phyloP scores from a whole-genome alignment of 305 asterid genomes.

The Coffea humblotiana region DNA sequence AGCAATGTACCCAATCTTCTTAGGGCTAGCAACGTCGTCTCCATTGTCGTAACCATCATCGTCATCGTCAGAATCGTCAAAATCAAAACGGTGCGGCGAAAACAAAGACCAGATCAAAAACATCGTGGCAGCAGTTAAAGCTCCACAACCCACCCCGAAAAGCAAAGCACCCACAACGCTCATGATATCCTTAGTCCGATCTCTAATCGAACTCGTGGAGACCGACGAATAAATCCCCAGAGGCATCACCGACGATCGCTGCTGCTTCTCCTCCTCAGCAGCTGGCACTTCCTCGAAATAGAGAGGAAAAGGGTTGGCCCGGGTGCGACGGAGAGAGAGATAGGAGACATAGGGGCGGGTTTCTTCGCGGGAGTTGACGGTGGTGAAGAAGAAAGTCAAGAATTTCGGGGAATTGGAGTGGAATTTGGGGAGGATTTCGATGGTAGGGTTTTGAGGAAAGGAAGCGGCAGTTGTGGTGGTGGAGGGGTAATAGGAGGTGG shows the following conservation, averaged over 20 bases:
- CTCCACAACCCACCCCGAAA: slow-evolving; percentile 56
- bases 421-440: slow-evolving; percentile 18
- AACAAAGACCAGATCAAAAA: slow-evolving; percentile 49
- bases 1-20: slow-evolving; percentile 39
- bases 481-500: slow-evolving; percentile 34
- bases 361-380: slow-evolving; percentile 15
- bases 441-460: slow-evolving; percentile 30
- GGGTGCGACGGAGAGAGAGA: slow-evolving; percentile 21
- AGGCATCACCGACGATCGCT: slow-evolving; percentile 16
- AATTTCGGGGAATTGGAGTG: slow-evolving; percentile 29
- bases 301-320: slow-evolving; percentile 18
- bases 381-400: slow-evolving; percentile 42
- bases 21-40: slow-evolving; percentile 28
- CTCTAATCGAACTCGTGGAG: slow-evolving; percentile 38
- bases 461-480: neutral
- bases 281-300: slow-evolving; percentile 3
- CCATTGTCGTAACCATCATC: slow-evolving; percentile 20
- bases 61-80: slow-evolving; percentile 38
- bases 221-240: slow-evolving; percentile 33
- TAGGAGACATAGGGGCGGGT: slow-evolving; percentile 12
- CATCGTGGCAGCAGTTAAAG: slow-evolving; percentile 42
- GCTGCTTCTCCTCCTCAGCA: neutral
- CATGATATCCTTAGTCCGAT: slow-evolving; percentile 50
- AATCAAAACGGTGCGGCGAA: slow-evolving; percentile 36
- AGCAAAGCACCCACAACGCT: slow-evolving; percentile 49